Evolutionary conservation across 2,329 filamentous ascomycete species (phyloP), one percentile per base, ranked within the genome.

Genomic region (Hymenoscyphus occultus): DNA sequence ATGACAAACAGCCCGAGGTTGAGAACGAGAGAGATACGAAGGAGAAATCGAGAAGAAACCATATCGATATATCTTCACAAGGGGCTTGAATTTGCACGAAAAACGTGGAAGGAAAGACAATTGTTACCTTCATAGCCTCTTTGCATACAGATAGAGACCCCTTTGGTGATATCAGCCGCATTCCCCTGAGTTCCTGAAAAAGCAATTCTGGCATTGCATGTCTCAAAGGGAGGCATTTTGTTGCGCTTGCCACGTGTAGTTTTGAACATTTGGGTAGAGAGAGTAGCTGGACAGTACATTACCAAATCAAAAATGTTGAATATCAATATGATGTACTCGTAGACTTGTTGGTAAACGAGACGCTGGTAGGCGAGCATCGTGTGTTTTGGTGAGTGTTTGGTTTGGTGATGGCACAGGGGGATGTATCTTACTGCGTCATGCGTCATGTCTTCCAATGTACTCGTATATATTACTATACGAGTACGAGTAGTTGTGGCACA

Each of bases 181-280:
- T 54, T 54, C 19, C 48, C 48, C 19, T 54, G 3, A 2, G 48
- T 10, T 13, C 9, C 9, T 51, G 45, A 10, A 54, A 54, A 54
- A 54, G 19, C 48, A 54, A 54, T 54, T 54, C 48, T 35, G 35
- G 5, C 48, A 54, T 54, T 54, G n/a, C 19, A 22, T 54, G 48
- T 54, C 48, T 54, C 48, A 54, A 54, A 22, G 12, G 48, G 19
- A 19, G 5, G 19, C 48, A 10, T 54, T 54, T 1, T 35, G 48
- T 12, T 54, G 28, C 28, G 28, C 28, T 28, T 28, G 48, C 5
- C 10, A 54, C 48, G 48, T 54, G 9, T 22, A 22, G 3, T 28
- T 22, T 54, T 14, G 48, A 28, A 19, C 35, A 10, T 35, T 10
- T 35, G 9, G 35, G 9, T 35, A 35, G 35, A 35, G 6, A 35